Evolutionary conservation across 2,329 filamentous ascomycete species (phyloP), one percentile per base, ranked within the genome.

Genomic region (Fusarium sp.): DNA sequence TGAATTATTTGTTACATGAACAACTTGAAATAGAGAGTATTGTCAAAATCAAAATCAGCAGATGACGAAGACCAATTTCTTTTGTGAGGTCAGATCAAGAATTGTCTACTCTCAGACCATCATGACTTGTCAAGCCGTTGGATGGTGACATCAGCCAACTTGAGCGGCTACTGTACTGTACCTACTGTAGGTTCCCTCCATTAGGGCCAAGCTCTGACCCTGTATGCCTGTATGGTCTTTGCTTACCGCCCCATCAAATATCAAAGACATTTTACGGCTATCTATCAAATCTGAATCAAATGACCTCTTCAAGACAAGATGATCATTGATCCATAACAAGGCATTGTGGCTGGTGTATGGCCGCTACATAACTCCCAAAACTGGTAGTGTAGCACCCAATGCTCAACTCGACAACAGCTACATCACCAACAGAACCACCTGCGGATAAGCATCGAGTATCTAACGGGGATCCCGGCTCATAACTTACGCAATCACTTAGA

Each of bases 101-200:
- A 60, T 60, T 52, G 25, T 20, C 46, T 37, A 47, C 40, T 48
- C 24, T 34, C 41, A 16, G 51, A 24, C 46, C 40, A 70, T 61
- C 61, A 48, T 61, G 51, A 45, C 56, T 70, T 70, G 61, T 68
- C 58, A 64, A 48, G 25, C 52, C 57, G 41, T 61, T 62, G 46
- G 41, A 54, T 70, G 63, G 67, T 70, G 67, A 70, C 67, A 70
- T 70, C 67, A 70, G 54, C 54, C 47, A 37, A 37, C 34, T n/a
- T 37, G 67, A 54, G 63, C 63, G 54, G 55, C 63, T 59, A 44
- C 18, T 65, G 48, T 61, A 42, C 57, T 52, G 41, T 24, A 44
- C 57, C 18, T 32, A 40, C 18, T 14, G 20, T 25, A 27, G 49
- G 32, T 27, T 52, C 32, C 49, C 49, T 53, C 49, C 34, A 53